Conservation (phyloP, 2,329 filamentous ascomycete genomes). For the Calonectria pteridis region DNA sequence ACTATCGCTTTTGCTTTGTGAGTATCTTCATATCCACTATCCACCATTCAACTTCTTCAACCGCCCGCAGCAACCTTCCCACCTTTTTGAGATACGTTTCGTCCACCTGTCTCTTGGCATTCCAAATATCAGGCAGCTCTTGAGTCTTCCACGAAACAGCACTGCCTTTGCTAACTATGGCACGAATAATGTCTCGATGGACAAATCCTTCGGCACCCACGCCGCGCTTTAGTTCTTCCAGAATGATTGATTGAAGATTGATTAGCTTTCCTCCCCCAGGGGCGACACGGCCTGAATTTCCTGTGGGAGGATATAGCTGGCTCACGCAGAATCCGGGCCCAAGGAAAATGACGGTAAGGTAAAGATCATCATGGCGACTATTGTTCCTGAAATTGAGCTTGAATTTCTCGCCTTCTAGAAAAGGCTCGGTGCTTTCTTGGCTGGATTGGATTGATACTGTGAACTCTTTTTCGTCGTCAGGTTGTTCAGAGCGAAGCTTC, state of each 20-base stretch:
- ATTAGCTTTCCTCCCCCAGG: too few relatives aligned
- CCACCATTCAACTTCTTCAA: neutral
- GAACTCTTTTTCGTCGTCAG: neutral
- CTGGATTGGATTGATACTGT: neutral
- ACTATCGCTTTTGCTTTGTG: neutral
- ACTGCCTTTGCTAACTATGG: neutral
- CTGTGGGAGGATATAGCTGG: neutral
- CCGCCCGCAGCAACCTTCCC: neutral
- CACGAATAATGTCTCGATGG: neutral
- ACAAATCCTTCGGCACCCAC: neutral
- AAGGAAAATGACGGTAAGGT: neutral
- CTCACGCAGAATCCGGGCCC: neutral
- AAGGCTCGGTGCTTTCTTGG: neutral
- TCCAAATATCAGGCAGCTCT: neutral
- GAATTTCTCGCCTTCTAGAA: neutral
- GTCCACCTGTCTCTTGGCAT: neutral
- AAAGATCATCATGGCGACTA: neutral
- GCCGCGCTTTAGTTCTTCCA: fast-evolving
- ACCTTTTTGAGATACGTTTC: neutral
- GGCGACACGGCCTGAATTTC: too few relatives aligned
- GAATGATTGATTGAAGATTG: neutral
- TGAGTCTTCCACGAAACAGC: neutral
- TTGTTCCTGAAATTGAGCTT: neutral
- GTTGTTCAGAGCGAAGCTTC: neutral
- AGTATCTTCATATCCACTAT: neutral